Base-by-base conservation (phyloP, 768 basidiomycete species). In the Tulasnella sp. region DNA sequence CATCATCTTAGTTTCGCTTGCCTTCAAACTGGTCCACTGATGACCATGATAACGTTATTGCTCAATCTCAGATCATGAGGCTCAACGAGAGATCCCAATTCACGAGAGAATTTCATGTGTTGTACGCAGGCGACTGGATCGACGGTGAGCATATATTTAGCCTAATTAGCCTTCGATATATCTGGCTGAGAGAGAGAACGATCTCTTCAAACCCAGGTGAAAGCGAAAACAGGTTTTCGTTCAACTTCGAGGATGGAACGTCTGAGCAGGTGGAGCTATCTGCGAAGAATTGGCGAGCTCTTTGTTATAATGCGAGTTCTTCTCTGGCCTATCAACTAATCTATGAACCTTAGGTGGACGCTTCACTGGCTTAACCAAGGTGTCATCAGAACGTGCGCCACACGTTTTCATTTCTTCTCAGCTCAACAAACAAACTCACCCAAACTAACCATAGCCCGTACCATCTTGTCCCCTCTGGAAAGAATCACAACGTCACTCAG, bases 141-240 rank as follows among this genome's bases (percentile, higher is more conserved):
- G 79, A 79, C 62, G 70, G 76, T 21, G 75, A 74, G 24, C n/a
- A 15, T 31, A 17, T 24, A 27, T 27, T 24, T 45, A 31, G 4
- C 10, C 44, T 11, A 22, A 19, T 27, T n/a, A n/a, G n/a, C n/a
- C 22, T 2, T 43, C 27, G 30, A 11, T 44, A 21, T 15, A 4
- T 4, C 24, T 27, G 34, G 7, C 17, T 50, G 49, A 24, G 19
- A 30, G 7, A 27, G 25, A 10, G n/a, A n/a, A 4, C n/a, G n/a
- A n/a, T n/a, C n/a, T 59, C 19, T 27, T 27, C n/a, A 38, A 45
- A 80, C n/a, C n/a, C n/a, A n/a, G 77, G 77, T 17, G 70, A 73
- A 15, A 74, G 71, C 12, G 73, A 73, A 62, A 76, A 76, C 62
- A 75, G 74, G 74, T 79, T 71, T 67, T 71, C 62, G 55, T 74